Evolutionary conservation across 306 rosid species (phyloP), one percentile per base, ranked within the genome.

Genomic region (Cucumis cinereus): DNA sequence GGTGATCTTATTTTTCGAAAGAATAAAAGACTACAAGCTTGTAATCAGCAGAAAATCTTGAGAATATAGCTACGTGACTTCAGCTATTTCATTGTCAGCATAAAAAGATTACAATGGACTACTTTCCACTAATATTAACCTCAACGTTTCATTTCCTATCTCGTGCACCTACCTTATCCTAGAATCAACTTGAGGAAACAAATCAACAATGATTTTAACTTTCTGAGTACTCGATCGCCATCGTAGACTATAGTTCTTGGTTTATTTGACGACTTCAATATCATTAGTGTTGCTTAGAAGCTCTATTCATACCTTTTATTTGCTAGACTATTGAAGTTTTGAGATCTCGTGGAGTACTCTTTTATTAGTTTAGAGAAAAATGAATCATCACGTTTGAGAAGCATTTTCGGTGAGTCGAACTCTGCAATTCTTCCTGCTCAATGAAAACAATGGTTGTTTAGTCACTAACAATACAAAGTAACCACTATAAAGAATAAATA

Each of bases 341-440:
- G 90, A 50, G 98, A 90, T 85, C 98, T 87, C 62, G 81, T 69
- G 10, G 96, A 91, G 85, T 91, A 93, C 82, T 90, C 98, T 80
- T 73, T 89, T 72, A 91, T 90, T 33, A 93, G 96, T 77, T 90
- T 91, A 45, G 87, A 91, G 83, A 93, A 93, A 83, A 88, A 93
- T 7, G 98, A 93, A 77, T 91, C 94, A 63, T 89, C 92, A 73
- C 89, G 88, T 84, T 87, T 90, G 61, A 93, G 94, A 81, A 91
- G 87, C 83, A 80, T 88, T 53, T 84, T 80, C 41, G 98, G 98
- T 1, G 92, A 79, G 86, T 93, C 96, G 67, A 82, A 93, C 78
- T 93, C 97, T 19, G 89, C 97, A 35, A 91, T 76, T 83, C 93
- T 86, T 83, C 98, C 98, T 93, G 91, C 77, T 78, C 61, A 36